Conservation (phyloP, 345 rosid species). For the Heritiera littoralis region DNA sequence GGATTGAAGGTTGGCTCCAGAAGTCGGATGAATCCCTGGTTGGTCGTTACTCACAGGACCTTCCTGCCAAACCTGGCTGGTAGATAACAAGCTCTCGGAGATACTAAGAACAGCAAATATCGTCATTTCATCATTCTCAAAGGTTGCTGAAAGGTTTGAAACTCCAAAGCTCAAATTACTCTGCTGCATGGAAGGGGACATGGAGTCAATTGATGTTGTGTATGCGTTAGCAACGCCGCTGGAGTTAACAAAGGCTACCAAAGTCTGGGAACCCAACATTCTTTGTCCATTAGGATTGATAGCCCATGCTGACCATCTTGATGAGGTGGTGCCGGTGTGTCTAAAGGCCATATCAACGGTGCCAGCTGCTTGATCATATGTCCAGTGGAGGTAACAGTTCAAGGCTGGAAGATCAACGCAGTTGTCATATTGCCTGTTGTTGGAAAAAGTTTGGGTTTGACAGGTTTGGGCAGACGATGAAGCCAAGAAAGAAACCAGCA, state of each 20-base stretch:
- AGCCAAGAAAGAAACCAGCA: slow-evolving; percentile 21
- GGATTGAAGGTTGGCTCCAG: slow-evolving; percentile 38
- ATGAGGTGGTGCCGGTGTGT: slow-evolving; percentile 36
- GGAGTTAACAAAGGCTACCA: slow-evolving; percentile 55
- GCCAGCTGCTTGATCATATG: slow-evolving; percentile 26
- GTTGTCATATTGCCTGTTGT: slow-evolving; percentile 25
- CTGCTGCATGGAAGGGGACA: slow-evolving; percentile 13
- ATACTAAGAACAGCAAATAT: slow-evolving; percentile 68
- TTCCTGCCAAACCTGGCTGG: slow-evolving; percentile 72
- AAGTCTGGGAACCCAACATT: slow-evolving; percentile 68
- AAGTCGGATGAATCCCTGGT: neutral
- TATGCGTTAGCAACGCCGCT: slow-evolving; percentile 39
- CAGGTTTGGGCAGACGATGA: slow-evolving; percentile 46
- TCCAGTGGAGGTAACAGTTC: slow-evolving; percentile 74
- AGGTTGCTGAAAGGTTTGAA: slow-evolving; percentile 32
- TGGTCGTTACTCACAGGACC: slow-evolving; percentile 42
- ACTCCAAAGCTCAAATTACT: slow-evolving; percentile 53
- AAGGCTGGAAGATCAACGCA: slow-evolving; percentile 52
- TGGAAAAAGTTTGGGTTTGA: slow-evolving; percentile 32
- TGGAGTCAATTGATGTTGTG: slow-evolving; percentile 31
- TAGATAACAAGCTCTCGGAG: slow-evolving; percentile 17
- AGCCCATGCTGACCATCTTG: slow-evolving; percentile 72
- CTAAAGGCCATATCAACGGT: slow-evolving; percentile 67
- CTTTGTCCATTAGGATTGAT: slow-evolving; percentile 45
- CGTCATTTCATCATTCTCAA: slow-evolving; percentile 39